Evolutionary conservation across 345 rosid genomes (phyloP).

Genomic region (Mangifera indica): DNA sequence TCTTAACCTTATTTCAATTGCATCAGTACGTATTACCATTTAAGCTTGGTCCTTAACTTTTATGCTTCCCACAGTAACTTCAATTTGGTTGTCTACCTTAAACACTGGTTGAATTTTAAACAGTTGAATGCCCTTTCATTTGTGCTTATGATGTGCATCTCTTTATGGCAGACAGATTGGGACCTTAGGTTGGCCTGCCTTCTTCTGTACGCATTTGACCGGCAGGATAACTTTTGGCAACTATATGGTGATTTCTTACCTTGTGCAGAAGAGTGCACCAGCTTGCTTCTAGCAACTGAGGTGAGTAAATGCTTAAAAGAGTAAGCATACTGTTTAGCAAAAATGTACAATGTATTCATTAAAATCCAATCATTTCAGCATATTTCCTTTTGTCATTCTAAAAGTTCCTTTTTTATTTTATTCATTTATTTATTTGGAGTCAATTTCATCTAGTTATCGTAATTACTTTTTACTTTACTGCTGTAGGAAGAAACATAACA

Average conservation of each 20-base stretch:
- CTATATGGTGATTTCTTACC: constrained; percentile 90
- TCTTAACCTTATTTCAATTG: not conserved
- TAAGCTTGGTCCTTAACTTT: too few relatives aligned
- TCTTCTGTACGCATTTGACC: constrained; percentile 76
- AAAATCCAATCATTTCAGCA: not conserved
- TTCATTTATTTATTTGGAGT: too few relatives aligned
- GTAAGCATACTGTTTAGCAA: not conserved
- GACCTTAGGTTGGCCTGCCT: constrained; percentile 94
- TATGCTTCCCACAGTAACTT: constrained; percentile 7
- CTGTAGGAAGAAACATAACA: not conserved
- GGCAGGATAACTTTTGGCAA: constrained; percentile 80
- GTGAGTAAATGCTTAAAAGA: constrained; percentile 32
- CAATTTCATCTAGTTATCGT: not conserved
- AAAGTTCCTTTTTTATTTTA: too few relatives aligned
- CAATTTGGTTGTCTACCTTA: not conserved
- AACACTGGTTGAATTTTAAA: too few relatives aligned
- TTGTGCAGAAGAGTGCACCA: constrained; percentile 73
- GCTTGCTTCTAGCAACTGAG: constrained; percentile 95
- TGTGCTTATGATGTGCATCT: constrained; percentile 11
- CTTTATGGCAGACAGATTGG: constrained; percentile 78
- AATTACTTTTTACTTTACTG: not conserved
- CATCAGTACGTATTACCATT: too few relatives aligned
- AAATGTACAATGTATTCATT: not conserved
- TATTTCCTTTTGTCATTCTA: not conserved
- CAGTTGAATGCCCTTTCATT: constrained; percentile 1